These are phyloP conservation scores for Phytophthora colocasiae DNA, from an alignment of 352 stramenopile species.

Conservation along the genomic window DNA sequence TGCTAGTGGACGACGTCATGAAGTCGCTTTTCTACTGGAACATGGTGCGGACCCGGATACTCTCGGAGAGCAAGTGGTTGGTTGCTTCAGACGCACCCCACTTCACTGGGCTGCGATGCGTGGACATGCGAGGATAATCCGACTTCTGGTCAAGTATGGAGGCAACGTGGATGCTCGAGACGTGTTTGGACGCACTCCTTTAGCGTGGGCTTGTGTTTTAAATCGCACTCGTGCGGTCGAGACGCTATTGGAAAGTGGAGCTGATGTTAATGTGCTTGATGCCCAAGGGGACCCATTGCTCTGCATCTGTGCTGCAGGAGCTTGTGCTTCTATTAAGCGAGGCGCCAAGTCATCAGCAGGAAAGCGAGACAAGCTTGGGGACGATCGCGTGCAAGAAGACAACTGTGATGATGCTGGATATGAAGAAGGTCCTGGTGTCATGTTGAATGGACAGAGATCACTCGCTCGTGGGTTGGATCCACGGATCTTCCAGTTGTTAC, in stretches of 20 bases:
- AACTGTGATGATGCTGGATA: slow-evolving; percentile 29
- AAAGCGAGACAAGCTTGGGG: slow-evolving; percentile 30
- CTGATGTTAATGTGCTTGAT: slow-evolving; percentile 68
- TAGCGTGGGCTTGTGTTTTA: slow-evolving; percentile 79
- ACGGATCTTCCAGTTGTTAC: slow-evolving; percentile 60
- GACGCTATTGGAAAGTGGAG: slow-evolving; percentile 57
- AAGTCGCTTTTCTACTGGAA: slow-evolving; percentile 74
- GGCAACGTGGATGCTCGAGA: slow-evolving; percentile 66
- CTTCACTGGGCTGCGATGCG: slow-evolving; percentile 87
- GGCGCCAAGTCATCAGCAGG: slow-evolving; percentile 25
- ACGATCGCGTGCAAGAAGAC: slow-evolving; percentile 34
- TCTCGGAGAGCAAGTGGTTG: slow-evolving; percentile 73
- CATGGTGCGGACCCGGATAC: slow-evolving; percentile 70
- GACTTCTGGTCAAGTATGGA: slow-evolving; percentile 69
- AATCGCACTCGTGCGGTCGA: slow-evolving; percentile 70
- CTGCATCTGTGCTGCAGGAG: slow-evolving; percentile 68
- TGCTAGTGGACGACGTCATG: slow-evolving; percentile 58
- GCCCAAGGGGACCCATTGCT: slow-evolving; percentile 70
- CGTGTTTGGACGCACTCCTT: slow-evolving; percentile 70
- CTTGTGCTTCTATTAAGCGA: slow-evolving; percentile 40
- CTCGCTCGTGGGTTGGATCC: slow-evolving; percentile 52
- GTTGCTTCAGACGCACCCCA: slow-evolving; percentile 72
- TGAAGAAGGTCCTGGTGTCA: slow-evolving; percentile 31
- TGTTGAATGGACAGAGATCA: slow-evolving; percentile 31
- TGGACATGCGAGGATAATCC: slow-evolving; percentile 61